Percentiles rank a stretch among this genome's conserved stretches.
These are phyloP conservation scores for Usnea hakonensis DNA, from an alignment of 495 filamentous ascomycete species.

Conservation along the genomic window DNA sequence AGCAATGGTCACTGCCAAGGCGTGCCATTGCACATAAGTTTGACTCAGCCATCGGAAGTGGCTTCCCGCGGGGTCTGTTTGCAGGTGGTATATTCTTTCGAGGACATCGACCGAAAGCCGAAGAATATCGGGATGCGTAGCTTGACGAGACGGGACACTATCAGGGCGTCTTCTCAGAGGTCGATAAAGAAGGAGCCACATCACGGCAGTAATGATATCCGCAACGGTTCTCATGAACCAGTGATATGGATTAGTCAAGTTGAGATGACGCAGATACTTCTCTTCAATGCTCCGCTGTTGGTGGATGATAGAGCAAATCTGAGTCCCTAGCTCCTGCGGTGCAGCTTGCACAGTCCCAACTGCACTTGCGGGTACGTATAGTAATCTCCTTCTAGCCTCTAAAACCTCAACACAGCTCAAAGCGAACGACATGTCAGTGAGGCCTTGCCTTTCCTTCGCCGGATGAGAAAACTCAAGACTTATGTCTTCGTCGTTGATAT, in stretches of 20 bases:
- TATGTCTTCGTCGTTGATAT: constrained; percentile 29
- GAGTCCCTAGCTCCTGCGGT: background rate
- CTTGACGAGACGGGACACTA: background rate
- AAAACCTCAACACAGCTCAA: constrained; percentile 13
- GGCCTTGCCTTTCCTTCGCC: background rate
- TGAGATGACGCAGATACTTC: constrained; percentile 7
- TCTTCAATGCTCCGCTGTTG: constrained; percentile 4
- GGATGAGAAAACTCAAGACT: background rate
- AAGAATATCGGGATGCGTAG: constrained; percentile 6
- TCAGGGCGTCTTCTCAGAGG: constrained; percentile 5
- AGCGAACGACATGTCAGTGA: background rate
- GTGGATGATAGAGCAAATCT: background rate
- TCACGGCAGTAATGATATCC: constrained; percentile 4
- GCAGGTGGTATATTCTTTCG: constrained; percentile 2
- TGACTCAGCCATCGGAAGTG: constrained; percentile 33
- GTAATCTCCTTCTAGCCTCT: background rate
- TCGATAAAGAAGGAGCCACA: constrained; percentile 5
- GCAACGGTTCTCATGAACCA: constrained; percentile 1
- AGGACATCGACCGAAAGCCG: constrained; percentile 11
- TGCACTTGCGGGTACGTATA: constrained; percentile 2
- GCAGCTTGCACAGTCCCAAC: background rate
- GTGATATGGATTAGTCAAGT: background rate
- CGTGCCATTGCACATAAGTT: constrained; percentile 41
- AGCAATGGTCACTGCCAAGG: constrained; percentile 45
- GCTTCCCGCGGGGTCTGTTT: constrained; percentile 7